A percentile compares a stretch with the other conserved stretches of the same genome.
Conservation (phyloP, 176 grass and related monocot species). For the Rhynchospora pubera region DNA sequence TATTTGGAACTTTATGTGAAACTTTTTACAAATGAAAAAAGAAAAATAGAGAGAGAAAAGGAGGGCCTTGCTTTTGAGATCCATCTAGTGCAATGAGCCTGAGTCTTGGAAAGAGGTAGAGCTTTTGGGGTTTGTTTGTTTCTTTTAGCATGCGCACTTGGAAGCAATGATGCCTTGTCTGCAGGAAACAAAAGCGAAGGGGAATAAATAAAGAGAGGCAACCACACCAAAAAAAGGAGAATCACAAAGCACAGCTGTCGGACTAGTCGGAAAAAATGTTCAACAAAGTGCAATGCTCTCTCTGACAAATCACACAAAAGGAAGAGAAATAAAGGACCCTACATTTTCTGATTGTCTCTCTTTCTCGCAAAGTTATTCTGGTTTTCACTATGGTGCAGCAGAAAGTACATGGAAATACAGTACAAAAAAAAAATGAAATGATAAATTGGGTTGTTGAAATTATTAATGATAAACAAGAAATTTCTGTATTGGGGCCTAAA, state of each 20-base stretch:
- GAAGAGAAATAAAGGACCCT: constrained; percentile 1
- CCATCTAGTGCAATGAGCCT: constrained; percentile 18
- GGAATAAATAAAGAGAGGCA: constrained; percentile 5
- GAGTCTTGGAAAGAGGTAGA: constrained; percentile 12
- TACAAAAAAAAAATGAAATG: not conserved
- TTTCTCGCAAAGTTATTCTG: not conserved
- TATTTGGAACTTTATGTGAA: not conserved
- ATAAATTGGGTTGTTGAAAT: not conserved
- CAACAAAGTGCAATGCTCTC: constrained; percentile 2
- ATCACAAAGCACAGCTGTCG: constrained; percentile 14
- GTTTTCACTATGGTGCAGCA: not conserved
- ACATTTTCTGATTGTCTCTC: constrained; percentile 10
- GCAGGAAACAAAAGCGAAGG: constrained; percentile 22
- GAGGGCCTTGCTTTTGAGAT: constrained; percentile 2
- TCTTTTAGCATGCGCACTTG: constrained; percentile 19
- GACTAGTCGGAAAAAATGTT: constrained; percentile 2
- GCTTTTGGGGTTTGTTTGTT: constrained; percentile 12
- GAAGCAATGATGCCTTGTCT: constrained; percentile 21
- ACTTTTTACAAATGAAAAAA: not conserved
- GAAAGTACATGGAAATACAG: not conserved
- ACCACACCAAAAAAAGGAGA: constrained; percentile 8
- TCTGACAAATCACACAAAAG: not conserved
- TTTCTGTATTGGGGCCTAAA: not conserved
- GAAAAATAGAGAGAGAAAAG: not conserved
- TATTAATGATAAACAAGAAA: not conserved